phyloP scores from a whole-genome alignment of 495 filamentous ascomycete species.

The Parmelia sp. region DNA sequence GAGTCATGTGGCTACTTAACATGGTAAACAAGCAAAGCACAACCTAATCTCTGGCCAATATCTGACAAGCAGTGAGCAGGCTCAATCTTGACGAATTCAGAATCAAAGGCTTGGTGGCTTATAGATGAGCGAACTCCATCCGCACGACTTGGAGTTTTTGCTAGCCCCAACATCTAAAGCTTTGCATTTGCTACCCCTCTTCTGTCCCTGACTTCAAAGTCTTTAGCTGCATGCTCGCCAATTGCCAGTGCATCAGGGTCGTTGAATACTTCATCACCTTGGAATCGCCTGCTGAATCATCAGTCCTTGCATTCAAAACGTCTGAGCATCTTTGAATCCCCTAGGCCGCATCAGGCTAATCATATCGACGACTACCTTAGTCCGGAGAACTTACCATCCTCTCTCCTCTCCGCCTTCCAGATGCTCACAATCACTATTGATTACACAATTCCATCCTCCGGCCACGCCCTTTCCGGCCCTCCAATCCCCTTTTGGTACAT shows the following conservation, averaged over 20 bases:
- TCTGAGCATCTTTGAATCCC: conserved; percentile 24
- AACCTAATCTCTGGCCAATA: neutral
- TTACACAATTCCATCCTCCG: conserved; percentile 72
- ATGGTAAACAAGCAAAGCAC: conserved; percentile 14
- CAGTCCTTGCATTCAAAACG: conserved; percentile 1
- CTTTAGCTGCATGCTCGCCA: neutral
- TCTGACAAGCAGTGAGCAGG: neutral
- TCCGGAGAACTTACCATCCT: conserved; percentile 63
- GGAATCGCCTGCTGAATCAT: conserved; percentile 54
- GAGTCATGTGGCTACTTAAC: conserved; percentile 26
- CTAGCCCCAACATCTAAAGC: neutral
- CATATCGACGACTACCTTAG: conserved; percentile 10
- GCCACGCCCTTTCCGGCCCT: conserved; percentile 58
- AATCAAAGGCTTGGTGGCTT: neutral
- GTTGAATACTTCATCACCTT: conserved; percentile 66
- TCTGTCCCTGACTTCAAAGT: neutral
- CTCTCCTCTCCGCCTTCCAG: conserved; percentile 75
- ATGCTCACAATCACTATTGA: conserved; percentile 78
- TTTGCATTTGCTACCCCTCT: neutral
- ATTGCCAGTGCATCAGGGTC: neutral
- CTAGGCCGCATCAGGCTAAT: conserved; percentile 20
- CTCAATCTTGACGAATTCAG: neutral
- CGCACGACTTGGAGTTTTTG: neutral
- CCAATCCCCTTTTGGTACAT: conserved; percentile 49
- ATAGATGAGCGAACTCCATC: neutral